phyloP scores from a whole-genome alignment of 495 filamentous ascomycete species.

The Daldinia caldariorum region DNA sequence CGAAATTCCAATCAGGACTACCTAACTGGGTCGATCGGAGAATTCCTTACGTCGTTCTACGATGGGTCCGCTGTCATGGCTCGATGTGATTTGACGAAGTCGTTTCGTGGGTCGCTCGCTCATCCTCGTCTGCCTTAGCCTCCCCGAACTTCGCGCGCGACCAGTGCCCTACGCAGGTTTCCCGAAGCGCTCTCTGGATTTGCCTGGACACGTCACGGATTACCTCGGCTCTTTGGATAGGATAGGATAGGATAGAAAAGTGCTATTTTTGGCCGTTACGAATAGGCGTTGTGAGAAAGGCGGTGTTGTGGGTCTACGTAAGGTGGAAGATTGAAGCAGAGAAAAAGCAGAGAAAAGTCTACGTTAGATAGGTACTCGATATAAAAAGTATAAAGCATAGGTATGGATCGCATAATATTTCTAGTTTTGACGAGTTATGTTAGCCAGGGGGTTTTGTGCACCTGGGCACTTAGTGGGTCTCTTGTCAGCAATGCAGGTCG shows the following conservation, averaged over 20 bases:
- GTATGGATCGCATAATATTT: constrained; percentile 1
- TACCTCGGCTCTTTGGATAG: constrained; percentile 9
- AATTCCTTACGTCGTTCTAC: neutral
- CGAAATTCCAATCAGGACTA: constrained; percentile 2
- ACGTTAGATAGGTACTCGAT: neutral
- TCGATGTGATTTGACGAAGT: constrained; percentile 7
- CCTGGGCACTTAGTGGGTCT: constrained; percentile 8
- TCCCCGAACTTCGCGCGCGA: constrained; percentile 8
- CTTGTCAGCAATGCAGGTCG: neutral
- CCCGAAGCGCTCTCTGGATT: neutral
- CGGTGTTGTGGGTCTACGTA: neutral
- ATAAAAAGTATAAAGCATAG: neutral
- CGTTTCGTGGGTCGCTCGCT: constrained; percentile 3
- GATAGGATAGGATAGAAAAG: neutral
- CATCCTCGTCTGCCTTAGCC: neutral
- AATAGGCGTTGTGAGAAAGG: neutral
- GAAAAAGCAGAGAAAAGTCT: neutral
- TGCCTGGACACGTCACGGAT: constrained; percentile 6
- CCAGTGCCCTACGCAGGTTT: neutral
- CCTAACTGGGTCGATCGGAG: neutral
- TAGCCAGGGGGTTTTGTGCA: constrained; percentile 10
- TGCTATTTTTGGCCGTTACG: constrained; percentile 4
- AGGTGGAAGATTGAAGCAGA: neutral
- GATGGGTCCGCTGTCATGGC: constrained; percentile 6
- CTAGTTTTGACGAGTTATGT: neutral